Evolutionary conservation across 176 grass and related monocot genomes (phyloP).

Genomic region (Oryza brachyantha): DNA sequence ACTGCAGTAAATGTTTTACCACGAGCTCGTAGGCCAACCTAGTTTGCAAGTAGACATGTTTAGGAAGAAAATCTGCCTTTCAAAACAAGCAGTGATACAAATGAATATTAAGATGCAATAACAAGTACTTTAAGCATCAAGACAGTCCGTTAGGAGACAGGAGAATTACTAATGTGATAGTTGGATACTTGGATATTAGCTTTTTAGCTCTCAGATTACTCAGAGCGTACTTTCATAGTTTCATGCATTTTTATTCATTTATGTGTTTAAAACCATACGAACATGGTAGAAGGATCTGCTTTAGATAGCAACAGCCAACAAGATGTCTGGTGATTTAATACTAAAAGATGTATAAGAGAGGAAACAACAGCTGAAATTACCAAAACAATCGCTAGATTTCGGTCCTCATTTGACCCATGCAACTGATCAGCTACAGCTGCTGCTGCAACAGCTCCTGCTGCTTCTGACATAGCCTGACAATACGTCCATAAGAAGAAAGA

Average conservation of each 20-base stretch:
- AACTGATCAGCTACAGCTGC: constrained; percentile 90
- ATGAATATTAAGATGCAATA: neutral
- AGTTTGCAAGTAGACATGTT: constrained; percentile 28
- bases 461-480: constrained; percentile 84
- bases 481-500: constrained; percentile 34
- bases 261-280: neutral
- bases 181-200: constrained; percentile 10
- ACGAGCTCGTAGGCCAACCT: constrained; percentile 95
- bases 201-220: neutral
- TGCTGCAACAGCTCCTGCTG: constrained; percentile 94
- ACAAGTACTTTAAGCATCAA: constrained; percentile 16
- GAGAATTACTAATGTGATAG: neutral
- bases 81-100: constrained; percentile 24
- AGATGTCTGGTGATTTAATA: constrained; percentile 1
- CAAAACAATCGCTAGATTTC: constrained; percentile 83
- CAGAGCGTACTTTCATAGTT: neutral
- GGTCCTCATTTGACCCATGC: constrained; percentile 90
- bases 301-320: constrained; percentile 4
- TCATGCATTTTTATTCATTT: constrained; percentile 9
- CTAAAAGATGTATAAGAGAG: neutral
- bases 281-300: neutral
- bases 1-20: constrained; percentile 97
- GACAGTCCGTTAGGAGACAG: neutral
- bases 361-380: constrained; percentile 38
- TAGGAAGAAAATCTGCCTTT: constrained; percentile 22